A percentile compares a stretch with the other conserved stretches of the same genome.
Evolutionary conservation across 352 stramenopile genomes (phyloP).

Genomic region (Pythium monospermum): DNA sequence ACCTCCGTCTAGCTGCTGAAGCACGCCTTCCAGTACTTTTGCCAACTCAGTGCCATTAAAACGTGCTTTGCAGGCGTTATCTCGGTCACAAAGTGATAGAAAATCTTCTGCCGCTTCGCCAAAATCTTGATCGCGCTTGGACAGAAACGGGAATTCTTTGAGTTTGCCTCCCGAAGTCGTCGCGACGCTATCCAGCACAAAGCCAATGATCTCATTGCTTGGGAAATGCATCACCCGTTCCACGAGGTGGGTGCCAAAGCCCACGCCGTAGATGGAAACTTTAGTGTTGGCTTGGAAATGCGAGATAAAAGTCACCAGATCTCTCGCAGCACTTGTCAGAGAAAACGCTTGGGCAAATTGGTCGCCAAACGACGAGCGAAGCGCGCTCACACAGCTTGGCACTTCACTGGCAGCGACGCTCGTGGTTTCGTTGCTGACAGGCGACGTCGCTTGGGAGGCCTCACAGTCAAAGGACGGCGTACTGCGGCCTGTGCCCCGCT

Average conservation of each 20-base stretch:
- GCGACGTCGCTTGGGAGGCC: conserved; percentile 10
- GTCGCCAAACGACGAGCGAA: conserved; percentile 11
- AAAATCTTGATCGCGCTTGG: conserved; percentile 19
- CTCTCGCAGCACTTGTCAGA: conserved; percentile 52
- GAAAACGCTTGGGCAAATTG: conserved; percentile 41
- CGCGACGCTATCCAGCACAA: conserved; percentile 51
- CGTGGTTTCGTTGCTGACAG: conserved; percentile 1
- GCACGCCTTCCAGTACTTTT: conserved; percentile 6
- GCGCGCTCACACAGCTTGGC: conserved; percentile 2
- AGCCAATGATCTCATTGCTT: conserved; percentile 43
- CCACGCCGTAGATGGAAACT: conserved; percentile 61
- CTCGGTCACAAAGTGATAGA: conserved; percentile 35
- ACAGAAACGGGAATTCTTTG: conserved; percentile 18
- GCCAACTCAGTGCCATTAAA: conserved; percentile 13
- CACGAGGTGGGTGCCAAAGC: conserved; percentile 60
- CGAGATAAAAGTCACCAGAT: conserved; percentile 54
- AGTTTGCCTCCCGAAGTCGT: conserved; percentile 26
- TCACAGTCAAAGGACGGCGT: conserved; percentile 23
- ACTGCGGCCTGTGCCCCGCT: conserved; percentile 22
- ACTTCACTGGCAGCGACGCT: conserved; percentile 12
- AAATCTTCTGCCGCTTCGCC: conserved; percentile 40
- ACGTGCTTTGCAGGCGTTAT: conserved; percentile 29
- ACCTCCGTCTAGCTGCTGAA: conserved; percentile 10
- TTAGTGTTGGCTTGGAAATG: conserved; percentile 34
- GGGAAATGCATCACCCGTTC: conserved; percentile 59